Evolutionary conservation across 2,329 filamentous ascomycete genomes (phyloP), one percentile per base, ranked within the genome.

Genomic region (Pseudogymnoascus sp.): DNA sequence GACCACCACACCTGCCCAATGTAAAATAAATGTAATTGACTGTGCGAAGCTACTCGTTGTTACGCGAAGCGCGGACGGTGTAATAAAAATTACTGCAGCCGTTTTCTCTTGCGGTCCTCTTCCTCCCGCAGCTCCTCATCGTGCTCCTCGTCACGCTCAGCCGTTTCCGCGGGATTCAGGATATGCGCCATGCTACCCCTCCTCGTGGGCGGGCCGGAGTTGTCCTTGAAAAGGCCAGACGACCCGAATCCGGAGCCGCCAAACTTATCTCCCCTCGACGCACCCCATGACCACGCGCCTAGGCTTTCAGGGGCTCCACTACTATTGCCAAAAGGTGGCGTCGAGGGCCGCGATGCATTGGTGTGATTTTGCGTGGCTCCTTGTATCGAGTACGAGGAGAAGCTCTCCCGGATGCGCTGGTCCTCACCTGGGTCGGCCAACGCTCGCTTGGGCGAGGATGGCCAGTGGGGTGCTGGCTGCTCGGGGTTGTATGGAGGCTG

Each of bases 171-270:
- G 5, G 86, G 87, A 68, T 89, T 89, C 0, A 89, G 78, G 24
- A 89, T 89, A 68, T 86, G 88, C 6, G 86, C 86, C 86, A 89
- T 89, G 70, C 86, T 89, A 26, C 84, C 86, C 65, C 86, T 79
- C 62, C 87, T 77, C 6, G 86, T 89, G n/a, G 84, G 84, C 2
- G 86, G 85, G 0, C 79, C 82, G 3, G 80, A 78, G 40, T 78
- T 81, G n/a, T 64, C 59, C 61, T 70, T 72, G 59, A 72, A 68
- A 2, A 70, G 62, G 26, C 65, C 62, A 53, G 69, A 63, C 64
- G 69, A 38, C 66, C 66, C 40, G 53, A 80, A 74, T 19, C 75
- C 74, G 19, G 38, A 56, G 1, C 67, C 68, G 60, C 72, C 72
- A 26, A 64, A 44, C 24, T 47, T 62, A 19, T 63, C 61, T 35